A percentile compares a stretch with the other conserved stretches of the same genome.
These are phyloP conservation scores for Viola pubescens DNA, from an alignment of 441 rosid species.

Conservation along the genomic window DNA sequence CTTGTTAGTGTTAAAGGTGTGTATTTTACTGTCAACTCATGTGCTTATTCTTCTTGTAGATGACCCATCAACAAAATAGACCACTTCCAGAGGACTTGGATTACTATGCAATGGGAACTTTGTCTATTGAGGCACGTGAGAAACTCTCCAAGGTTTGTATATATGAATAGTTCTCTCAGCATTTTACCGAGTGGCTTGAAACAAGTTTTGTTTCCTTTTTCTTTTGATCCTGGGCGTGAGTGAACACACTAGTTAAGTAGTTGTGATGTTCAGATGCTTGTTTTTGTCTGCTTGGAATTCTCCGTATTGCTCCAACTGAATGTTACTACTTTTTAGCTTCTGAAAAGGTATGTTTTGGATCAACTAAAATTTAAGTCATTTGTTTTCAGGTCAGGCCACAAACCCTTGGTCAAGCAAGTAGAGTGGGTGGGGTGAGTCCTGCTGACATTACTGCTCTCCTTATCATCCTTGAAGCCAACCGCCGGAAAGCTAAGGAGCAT, in stretches of 20 bases:
- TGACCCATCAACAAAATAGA: slow-evolving; percentile 77
- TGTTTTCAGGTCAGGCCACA: slow-evolving; percentile 70
- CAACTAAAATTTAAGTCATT: too few relatives aligned
- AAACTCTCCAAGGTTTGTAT: slow-evolving; percentile 84
- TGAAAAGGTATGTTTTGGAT: neutral
- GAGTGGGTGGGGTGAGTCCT: slow-evolving; percentile 96
- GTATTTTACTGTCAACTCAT: slow-evolving; percentile 5
- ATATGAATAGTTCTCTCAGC: neutral
- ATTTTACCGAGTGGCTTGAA: neutral
- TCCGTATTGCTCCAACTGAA: neutral
- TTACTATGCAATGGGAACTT: slow-evolving; percentile 72
- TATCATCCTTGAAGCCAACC: slow-evolving; percentile 63
- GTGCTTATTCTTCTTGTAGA: slow-evolving; percentile 36
- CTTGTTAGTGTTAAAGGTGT: neutral
- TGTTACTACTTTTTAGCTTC: neutral
- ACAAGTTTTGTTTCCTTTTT: neutral
- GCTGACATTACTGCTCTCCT: slow-evolving; percentile 90
- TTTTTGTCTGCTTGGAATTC: too few relatives aligned
- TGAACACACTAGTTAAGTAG: too few relatives aligned
- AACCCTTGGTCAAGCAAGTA: slow-evolving; percentile 81
- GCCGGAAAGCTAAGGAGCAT: slow-evolving; percentile 52
- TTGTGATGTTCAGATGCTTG: too few relatives aligned
- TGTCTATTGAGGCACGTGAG: slow-evolving; percentile 90
- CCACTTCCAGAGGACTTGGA: slow-evolving; percentile 83
- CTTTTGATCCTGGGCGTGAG: too few relatives aligned